These are phyloP conservation scores for Silene vulgaris DNA, from an alignment of 179 eudicot species.

Conservation along the genomic window DNA sequence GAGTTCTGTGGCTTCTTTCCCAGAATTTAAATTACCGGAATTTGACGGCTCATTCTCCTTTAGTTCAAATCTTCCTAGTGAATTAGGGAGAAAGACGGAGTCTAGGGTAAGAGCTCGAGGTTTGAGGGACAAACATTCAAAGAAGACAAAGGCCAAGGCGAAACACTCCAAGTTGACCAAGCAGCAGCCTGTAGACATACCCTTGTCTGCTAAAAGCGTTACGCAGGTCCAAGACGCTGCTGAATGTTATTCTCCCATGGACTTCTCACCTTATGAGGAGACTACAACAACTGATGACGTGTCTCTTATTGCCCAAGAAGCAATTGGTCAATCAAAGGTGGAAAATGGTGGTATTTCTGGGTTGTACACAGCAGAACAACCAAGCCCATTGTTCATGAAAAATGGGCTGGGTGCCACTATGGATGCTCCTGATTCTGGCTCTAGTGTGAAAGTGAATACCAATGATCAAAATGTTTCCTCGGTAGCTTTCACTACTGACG, in stretches of 20 bases:
- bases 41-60: conserved; percentile 37
- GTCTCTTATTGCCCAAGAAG: conserved; percentile 28
- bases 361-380: conserved; percentile 25
- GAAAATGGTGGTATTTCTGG: conserved; percentile 31
- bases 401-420: conserved; percentile 23
- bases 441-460: conserved; percentile 18
- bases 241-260: conserved; percentile 84
- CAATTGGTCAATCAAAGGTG: conserved; percentile 28
- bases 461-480: conserved; percentile 26
- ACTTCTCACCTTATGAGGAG: conserved; percentile 71
- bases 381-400: conserved; percentile 34
- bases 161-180: conserved; percentile 34
- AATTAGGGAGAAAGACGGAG: conserved; percentile 33
- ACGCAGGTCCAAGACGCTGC: conserved; percentile 40
- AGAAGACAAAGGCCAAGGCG: conserved; percentile 46
- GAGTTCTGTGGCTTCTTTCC: conserved; percentile 26
- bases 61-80: conserved; percentile 32
- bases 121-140: conserved; percentile 29
- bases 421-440: conserved; percentile 22
- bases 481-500: conserved; percentile 33
- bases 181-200: conserved; percentile 33
- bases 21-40: conserved; percentile 40
- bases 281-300: conserved; percentile 23
- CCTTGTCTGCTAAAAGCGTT: conserved; percentile 31
- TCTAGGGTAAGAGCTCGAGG: conserved; percentile 35